phyloP scores from a whole-genome alignment of 2,329 filamentous ascomycete species.

The Sporothrix phasma region DNA sequence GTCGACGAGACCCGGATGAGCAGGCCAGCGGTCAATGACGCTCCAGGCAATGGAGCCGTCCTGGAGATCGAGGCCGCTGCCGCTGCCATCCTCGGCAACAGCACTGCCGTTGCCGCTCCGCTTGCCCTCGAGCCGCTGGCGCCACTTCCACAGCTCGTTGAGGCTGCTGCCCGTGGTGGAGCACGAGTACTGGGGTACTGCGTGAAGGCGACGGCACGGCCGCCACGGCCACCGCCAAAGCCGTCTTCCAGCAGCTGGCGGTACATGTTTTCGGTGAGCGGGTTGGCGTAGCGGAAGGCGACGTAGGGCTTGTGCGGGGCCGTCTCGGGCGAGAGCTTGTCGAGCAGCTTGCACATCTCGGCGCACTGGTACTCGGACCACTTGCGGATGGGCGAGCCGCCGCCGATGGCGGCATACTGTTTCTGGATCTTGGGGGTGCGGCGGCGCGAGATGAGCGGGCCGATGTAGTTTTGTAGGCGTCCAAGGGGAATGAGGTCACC shows the following conservation, averaged over 20 bases:
- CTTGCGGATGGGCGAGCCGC: constrained; percentile 93
- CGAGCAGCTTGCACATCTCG: constrained; percentile 96
- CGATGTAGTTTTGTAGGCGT: constrained; percentile 79
- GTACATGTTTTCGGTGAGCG: constrained; percentile 92
- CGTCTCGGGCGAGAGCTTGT: constrained; percentile 81
- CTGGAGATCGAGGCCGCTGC: constrained; percentile 16
- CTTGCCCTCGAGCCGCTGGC: constrained; percentile 76
- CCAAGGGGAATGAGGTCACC: constrained; percentile 93
- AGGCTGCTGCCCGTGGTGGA: constrained; percentile 92
- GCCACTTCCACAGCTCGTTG: constrained; percentile 97
- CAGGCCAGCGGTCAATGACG: constrained; percentile 95
- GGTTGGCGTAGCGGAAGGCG: constrained; percentile 89
- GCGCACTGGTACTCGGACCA: constrained; percentile 92
- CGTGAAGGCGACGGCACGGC: constrained; percentile 89
- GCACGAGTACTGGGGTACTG: constrained; percentile 99
- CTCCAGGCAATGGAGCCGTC: constrained; percentile 82
- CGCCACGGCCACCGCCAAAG: constrained; percentile 81
- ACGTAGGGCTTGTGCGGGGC: constrained; percentile 97
- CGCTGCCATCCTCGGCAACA: constrained; percentile 26
- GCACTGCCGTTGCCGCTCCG: constrained; percentile 30
- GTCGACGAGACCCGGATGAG: constrained; percentile 80
- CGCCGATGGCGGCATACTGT: constrained; percentile 90
- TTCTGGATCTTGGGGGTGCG: constrained; percentile 94
- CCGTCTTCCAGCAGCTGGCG: constrained; percentile 72
- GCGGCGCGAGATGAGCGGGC: constrained; percentile 73